Conservation (phyloP, 495 filamentous ascomycete genomes). For the Aspergillus ellipticus region DNA sequence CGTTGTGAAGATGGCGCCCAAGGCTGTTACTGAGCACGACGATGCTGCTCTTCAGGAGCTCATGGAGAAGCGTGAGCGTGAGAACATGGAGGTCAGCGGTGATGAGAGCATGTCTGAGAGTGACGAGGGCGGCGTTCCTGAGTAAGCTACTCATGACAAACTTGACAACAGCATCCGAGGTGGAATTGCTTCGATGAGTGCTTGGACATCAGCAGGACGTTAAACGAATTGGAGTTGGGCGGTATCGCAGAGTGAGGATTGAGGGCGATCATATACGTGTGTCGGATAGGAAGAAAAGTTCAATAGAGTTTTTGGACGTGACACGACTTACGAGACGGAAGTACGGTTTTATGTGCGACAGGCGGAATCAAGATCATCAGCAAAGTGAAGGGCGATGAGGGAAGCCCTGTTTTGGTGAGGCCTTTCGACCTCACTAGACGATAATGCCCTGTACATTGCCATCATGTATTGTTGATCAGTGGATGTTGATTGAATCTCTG, state of each 20-base stretch:
- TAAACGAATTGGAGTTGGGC: slow-evolving; percentile 2
- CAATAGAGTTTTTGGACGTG: slow-evolving; percentile 32
- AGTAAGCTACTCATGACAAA: slow-evolving; percentile 28
- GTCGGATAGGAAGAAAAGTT: slow-evolving; percentile 35
- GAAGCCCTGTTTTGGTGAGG: slow-evolving; percentile 13
- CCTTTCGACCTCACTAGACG: slow-evolving; percentile 15
- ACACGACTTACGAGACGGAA: slow-evolving; percentile 38
- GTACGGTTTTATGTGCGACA: slow-evolving; percentile 34
- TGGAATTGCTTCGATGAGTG: slow-evolving; percentile 2
- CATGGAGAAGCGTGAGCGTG: slow-evolving; percentile 98
- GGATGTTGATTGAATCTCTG: slow-evolving; percentile 11
- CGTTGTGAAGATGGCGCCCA: slow-evolving; percentile 92
- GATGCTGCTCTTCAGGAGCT: slow-evolving; percentile 94
- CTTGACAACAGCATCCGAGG: slow-evolving; percentile 14
- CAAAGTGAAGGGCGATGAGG: slow-evolving; percentile 18
- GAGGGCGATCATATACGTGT: neutral
- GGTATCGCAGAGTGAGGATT: neutral
- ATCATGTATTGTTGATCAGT: slow-evolving; percentile 13
- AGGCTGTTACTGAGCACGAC: slow-evolving; percentile 97
- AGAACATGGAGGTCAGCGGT: slow-evolving; percentile 94
- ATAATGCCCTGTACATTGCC: slow-evolving; percentile 5
- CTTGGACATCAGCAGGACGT: slow-evolving; percentile 2
- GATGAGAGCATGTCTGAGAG: slow-evolving; percentile 93
- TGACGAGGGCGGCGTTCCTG: slow-evolving; percentile 65
- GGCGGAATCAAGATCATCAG: slow-evolving; percentile 31